Evolutionary conservation across 2,329 filamentous ascomycete genomes (phyloP).

Genomic region (Paraconiothyrium sp.): DNA sequence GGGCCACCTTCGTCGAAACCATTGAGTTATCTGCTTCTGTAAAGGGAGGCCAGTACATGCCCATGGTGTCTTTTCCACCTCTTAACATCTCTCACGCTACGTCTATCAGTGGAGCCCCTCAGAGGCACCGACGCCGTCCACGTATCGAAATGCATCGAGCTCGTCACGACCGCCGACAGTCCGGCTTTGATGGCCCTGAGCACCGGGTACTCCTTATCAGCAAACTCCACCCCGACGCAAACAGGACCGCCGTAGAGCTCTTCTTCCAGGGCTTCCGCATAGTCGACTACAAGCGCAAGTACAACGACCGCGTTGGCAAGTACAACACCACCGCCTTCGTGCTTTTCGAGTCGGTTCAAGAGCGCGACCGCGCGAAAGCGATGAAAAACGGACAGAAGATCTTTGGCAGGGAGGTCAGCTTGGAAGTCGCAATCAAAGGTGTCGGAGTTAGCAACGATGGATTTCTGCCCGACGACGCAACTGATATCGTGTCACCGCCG

Average conservation of each 20-base stretch:
- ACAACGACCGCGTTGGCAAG: background rate
- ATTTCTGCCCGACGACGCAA: background rate
- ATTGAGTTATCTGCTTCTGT: background rate
- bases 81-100: background rate
- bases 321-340: conserved; percentile 9
- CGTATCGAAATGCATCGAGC: background rate
- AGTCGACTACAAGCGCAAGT: conserved; percentile 14
- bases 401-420: background rate
- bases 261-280: conserved; percentile 17
- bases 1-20: background rate
- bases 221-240: conserved; percentile 16
- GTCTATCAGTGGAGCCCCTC: background rate
- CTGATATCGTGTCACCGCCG: background rate
- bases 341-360: conserved; percentile 8
- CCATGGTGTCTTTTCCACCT: background rate
- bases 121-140: background rate
- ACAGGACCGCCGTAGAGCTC: background rate
- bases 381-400: background rate
- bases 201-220: conserved; percentile 14
- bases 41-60: background rate
- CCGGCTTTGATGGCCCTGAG: background rate
- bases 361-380: conserved; percentile 6
- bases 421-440: background rate
- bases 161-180: background rate
- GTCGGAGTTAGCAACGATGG: background rate